Percentiles rank a stretch among this genome's conserved stretches.
These are phyloP conservation scores for Saccharomyces mikatae DNA, from an alignment of 805 yeast species.

Conservation along the genomic window DNA sequence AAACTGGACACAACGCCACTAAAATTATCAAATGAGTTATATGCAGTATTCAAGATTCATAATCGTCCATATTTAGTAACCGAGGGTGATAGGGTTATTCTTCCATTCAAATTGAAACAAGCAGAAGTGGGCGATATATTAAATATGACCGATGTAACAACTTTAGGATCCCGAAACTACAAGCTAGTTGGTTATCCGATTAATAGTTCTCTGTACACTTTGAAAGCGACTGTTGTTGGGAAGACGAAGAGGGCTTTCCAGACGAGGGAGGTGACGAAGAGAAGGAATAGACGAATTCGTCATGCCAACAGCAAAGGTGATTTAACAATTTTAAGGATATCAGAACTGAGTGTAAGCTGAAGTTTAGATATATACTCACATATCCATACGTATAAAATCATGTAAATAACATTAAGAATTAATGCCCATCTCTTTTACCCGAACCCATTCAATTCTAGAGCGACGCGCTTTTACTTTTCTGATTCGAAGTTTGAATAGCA, in stretches of 20 bases:
- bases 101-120: constrained; percentile 71
- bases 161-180: constrained; percentile 79
- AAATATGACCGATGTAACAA: constrained; percentile 62
- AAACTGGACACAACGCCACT: constrained; percentile 48
- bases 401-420: constrained; percentile 1
- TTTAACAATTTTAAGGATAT: constrained; percentile 69
- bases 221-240: constrained; percentile 77
- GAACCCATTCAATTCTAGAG: not conserved
- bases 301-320: constrained; percentile 60
- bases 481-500: not conserved
- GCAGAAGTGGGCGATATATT: constrained; percentile 82
- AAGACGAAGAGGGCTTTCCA: constrained; percentile 75
- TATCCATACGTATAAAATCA: not conserved
- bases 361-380: not conserved
- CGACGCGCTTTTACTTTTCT: not conserved
- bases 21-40: constrained; percentile 59
- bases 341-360: constrained; percentile 53
- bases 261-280: constrained; percentile 63
- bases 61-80: constrained; percentile 83
- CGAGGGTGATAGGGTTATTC: constrained; percentile 73
- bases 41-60: constrained; percentile 77
- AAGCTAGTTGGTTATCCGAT: constrained; percentile 53
- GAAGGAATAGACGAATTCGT: constrained; percentile 70
- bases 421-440: not conserved
- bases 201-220: constrained; percentile 44